Conservation (phyloP, 345 rosid genomes). For the Psidium guajava region DNA sequence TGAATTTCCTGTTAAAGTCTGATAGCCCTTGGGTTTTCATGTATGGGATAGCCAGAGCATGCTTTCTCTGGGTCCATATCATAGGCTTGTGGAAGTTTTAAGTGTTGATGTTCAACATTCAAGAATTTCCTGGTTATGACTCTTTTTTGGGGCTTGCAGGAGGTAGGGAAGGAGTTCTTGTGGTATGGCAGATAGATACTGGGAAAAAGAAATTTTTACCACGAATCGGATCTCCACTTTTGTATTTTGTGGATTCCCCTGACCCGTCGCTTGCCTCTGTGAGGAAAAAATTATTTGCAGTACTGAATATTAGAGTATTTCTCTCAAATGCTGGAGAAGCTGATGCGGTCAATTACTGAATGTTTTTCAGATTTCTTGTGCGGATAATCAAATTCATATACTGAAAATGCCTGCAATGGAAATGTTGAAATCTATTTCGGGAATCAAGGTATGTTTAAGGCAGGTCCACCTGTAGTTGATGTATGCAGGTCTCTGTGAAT, state of each 20-base stretch:
- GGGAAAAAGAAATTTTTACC: slow-evolving; percentile 96
- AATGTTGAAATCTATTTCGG: slow-evolving; percentile 68
- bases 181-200: slow-evolving; percentile 93
- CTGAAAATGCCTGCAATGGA: slow-evolving; percentile 90
- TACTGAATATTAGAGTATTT: neutral
- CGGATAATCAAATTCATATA: slow-evolving; percentile 91
- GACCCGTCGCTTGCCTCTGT: slow-evolving; percentile 87
- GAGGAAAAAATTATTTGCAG: slow-evolving; percentile 11
- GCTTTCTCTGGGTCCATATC: neutral
- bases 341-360: slow-evolving; percentile 10
- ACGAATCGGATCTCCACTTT: slow-evolving; percentile 84
- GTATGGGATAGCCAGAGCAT: neutral
- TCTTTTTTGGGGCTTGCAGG: slow-evolving; percentile 30
- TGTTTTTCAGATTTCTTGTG: slow-evolving; percentile 72
- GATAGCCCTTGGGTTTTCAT: neutral
- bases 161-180: slow-evolving; percentile 97
- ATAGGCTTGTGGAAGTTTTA: neutral
- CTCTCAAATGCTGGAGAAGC: neutral
- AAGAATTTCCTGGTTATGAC: neutral
- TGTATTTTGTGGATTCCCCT: slow-evolving; percentile 58
- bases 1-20: neutral
- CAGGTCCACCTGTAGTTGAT: neutral
- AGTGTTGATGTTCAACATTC: neutral
- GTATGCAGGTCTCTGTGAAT: neutral
- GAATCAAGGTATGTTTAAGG: slow-evolving; percentile 70